Evolutionary conservation across 352 stramenopile genomes (phyloP).

Genomic region (Phytophthora capsici): DNA sequence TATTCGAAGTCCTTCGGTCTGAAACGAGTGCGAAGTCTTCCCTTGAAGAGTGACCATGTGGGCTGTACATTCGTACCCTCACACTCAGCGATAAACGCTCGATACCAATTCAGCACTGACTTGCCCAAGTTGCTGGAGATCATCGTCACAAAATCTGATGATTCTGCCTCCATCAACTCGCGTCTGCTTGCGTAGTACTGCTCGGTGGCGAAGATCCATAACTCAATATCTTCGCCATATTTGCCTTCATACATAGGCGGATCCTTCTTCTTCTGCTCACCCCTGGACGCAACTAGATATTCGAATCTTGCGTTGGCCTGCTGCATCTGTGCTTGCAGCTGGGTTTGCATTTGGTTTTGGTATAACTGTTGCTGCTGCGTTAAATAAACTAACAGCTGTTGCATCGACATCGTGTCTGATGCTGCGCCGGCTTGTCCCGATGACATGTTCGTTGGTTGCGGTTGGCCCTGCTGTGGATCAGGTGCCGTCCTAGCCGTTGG

Average conservation of each 20-base stretch:
- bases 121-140: slow-evolving; percentile 11
- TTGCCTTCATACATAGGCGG: slow-evolving; percentile 9
- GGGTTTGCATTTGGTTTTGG: slow-evolving; percentile 6
- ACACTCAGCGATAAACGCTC: not conserved
- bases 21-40: not conserved
- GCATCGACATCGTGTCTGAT: too few relatives aligned
- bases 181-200: slow-evolving; percentile 10
- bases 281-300: not conserved
- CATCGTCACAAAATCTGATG: slow-evolving; percentile 6
- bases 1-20: too few relatives aligned
- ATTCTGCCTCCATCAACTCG: slow-evolving; percentile 7
- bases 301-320: slow-evolving; percentile 2
- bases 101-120: slow-evolving; percentile 11
- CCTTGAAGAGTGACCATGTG: slow-evolving; percentile 4
- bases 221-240: slow-evolving; percentile 5
- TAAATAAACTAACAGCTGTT: too few relatives aligned
- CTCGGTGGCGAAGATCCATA: slow-evolving; percentile 13
- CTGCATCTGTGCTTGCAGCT: slow-evolving; percentile 4
- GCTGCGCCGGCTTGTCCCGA: not conserved
- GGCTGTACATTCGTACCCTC: not conserved
- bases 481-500: too few relatives aligned
- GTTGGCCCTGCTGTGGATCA: too few relatives aligned
- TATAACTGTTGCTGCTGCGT: slow-evolving; percentile 7
- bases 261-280: slow-evolving; percentile 13
- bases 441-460: too few relatives aligned